Evolutionary conservation across 352 stramenopile genomes (phyloP).

Genomic region (Pythium grandisporangium): DNA sequence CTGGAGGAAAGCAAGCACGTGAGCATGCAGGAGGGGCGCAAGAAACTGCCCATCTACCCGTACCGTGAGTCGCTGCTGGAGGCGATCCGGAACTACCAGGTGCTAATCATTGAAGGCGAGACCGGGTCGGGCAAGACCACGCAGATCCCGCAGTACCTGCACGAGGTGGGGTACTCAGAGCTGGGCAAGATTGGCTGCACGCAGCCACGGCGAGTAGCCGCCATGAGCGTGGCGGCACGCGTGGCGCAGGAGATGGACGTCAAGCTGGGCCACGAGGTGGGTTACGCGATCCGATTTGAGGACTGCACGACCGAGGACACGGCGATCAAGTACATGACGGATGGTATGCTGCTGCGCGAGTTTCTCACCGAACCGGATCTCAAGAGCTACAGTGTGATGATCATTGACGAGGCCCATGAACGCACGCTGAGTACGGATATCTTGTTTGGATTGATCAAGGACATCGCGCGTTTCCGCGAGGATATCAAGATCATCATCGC

Average conservation of each 20-base stretch:
- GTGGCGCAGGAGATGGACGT: constrained; percentile 98
- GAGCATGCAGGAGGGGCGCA: constrained; percentile 93
- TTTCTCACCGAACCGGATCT: constrained; percentile 97
- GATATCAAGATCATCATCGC: constrained; percentile 98
- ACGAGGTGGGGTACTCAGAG: constrained; percentile 96
- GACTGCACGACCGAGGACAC: constrained; percentile 98
- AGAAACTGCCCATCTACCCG: constrained; percentile 96
- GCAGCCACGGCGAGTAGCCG: constrained; percentile 95
- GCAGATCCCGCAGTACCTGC: constrained; percentile 98
- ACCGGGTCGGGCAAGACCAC: constrained; percentile 98
- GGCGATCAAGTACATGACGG: constrained; percentile 99
- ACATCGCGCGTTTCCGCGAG: constrained; percentile 93
- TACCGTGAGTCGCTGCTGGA: constrained; percentile 97
- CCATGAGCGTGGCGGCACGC: constrained; percentile 98
- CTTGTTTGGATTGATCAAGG: constrained; percentile 98
- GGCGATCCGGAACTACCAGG: constrained; percentile 92
- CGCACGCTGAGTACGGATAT: constrained; percentile 98
- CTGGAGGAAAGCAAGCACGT: constrained; percentile 84
- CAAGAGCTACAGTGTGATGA: constrained; percentile 96
- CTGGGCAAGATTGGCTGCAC: constrained; percentile 93
- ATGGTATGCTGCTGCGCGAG: constrained; percentile 99
- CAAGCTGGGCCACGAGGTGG: constrained; percentile 95
- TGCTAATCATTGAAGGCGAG: constrained; percentile 86
- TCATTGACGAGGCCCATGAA: constrained; percentile 99
- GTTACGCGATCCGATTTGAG: constrained; percentile 99